These are phyloP conservation scores for Amanita rimosa DNA, from an alignment of 768 basidiomycete genomes.

Conservation along the genomic window DNA sequence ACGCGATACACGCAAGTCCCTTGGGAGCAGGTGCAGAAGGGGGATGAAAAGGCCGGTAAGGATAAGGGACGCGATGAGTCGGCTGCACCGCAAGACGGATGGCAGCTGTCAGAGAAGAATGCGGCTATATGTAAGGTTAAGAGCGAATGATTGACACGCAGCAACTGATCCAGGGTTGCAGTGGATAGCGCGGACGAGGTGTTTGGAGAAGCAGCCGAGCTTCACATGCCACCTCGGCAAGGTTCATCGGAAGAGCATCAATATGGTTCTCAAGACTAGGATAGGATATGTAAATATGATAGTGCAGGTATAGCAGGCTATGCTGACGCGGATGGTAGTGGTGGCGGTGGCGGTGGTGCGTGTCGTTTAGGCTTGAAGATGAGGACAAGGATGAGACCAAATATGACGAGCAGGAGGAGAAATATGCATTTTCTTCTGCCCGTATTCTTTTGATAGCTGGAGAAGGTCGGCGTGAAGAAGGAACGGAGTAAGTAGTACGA, in stretches of 20 bases:
- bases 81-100: slow-evolving; percentile 19
- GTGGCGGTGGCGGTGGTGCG: slow-evolving; percentile 18
- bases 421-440: slow-evolving; percentile 92
- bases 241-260: slow-evolving; percentile 12
- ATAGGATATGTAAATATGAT: slow-evolving; percentile 1
- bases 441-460: slow-evolving; percentile 88
- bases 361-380: slow-evolving; percentile 84
- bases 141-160: background rate
- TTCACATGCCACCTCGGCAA: slow-evolving; percentile 24
- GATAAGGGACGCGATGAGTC: slow-evolving; percentile 2
- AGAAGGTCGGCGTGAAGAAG: slow-evolving; percentile 7
- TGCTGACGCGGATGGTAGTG: slow-evolving; percentile 12
- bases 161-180: slow-evolving; percentile 8
- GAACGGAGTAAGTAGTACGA: slow-evolving; percentile 7
- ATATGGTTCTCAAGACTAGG: background rate
- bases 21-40: slow-evolving; percentile 45
- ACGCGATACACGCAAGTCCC: slow-evolving; percentile 61
- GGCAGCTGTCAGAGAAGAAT: slow-evolving; percentile 42
- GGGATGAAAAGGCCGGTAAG: slow-evolving; percentile 20
- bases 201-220: slow-evolving; percentile 30
- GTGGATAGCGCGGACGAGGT: slow-evolving; percentile 31
- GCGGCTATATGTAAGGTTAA: slow-evolving; percentile 31
- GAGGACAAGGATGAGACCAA: slow-evolving; percentile 77
- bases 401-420: slow-evolving; percentile 79
- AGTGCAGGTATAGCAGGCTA: background rate